Evolutionary conservation across 345 rosid species (phyloP).

Genomic region (Populus simonii): DNA sequence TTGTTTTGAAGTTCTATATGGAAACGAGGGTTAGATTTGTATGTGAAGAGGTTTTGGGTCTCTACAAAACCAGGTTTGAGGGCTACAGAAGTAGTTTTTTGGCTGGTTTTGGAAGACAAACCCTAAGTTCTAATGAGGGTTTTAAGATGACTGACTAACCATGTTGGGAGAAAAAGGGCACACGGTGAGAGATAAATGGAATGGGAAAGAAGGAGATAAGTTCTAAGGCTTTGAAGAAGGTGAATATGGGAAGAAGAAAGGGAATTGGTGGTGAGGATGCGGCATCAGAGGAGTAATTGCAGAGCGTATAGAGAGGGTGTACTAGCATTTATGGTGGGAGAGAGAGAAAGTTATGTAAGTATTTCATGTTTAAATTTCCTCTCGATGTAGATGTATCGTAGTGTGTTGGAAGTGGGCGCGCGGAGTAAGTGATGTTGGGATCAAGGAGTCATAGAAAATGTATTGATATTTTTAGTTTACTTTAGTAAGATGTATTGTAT

Average conservation of each 20-base stretch:
- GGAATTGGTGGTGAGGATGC: conserved; percentile 36
- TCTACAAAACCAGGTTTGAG: background rate
- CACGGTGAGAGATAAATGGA: conserved; percentile 10
- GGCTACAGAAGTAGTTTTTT: background rate
- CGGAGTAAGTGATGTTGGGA: too few relatives aligned
- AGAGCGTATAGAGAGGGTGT: conserved; percentile 64
- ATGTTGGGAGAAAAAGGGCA: background rate
- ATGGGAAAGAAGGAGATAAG: background rate
- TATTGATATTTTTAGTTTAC: too few relatives aligned
- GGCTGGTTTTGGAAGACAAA: background rate
- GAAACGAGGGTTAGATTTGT: background rate
- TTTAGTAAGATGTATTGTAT: too few relatives aligned
- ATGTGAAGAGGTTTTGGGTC: background rate
- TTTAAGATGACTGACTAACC: background rate
- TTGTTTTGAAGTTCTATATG: background rate
- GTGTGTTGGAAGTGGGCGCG: too few relatives aligned
- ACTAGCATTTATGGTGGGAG: conserved; percentile 64
- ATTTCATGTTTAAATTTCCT: conserved; percentile 9
- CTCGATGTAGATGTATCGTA: background rate
- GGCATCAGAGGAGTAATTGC: conserved; percentile 68
- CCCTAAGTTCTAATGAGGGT: background rate
- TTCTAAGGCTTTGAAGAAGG: conserved; percentile 19
- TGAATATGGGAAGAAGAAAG: conserved; percentile 27
- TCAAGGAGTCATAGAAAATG: too few relatives aligned
- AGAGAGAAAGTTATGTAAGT: background rate